Evolutionary conservation across 108 stramenopile genomes (phyloP).

Genomic region (Nitzschia sp.): DNA sequence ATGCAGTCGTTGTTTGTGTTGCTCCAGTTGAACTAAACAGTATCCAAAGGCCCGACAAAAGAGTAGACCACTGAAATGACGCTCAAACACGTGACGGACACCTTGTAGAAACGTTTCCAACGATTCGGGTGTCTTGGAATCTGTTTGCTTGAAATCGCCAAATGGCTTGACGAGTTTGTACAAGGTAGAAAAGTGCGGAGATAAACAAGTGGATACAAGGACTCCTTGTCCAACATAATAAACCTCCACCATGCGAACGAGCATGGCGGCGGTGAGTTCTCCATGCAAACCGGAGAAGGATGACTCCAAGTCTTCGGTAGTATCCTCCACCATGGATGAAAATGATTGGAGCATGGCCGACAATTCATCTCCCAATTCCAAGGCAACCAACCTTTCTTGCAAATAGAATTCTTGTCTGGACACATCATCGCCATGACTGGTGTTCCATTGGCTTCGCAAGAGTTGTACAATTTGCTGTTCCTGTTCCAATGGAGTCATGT

Average conservation of each 20-base stretch:
- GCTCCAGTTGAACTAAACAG: slow-evolving; percentile 3
- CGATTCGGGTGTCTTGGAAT: neutral
- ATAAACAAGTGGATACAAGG: neutral
- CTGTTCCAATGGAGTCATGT: too few species aligned
- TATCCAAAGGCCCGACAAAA: slow-evolving; percentile 26
- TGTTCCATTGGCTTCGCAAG: too few species aligned
- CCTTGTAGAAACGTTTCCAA: neutral
- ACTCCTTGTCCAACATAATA: slow-evolving; percentile 23
- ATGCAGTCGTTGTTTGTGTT: neutral
- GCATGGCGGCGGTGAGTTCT: neutral
- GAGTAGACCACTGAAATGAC: slow-evolving; percentile 12
- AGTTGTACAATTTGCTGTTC: too few species aligned
- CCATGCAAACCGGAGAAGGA: neutral
- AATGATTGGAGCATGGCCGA: neutral
- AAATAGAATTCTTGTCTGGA: slow-evolving; percentile 7
- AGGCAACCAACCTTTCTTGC: slow-evolving; percentile 9
- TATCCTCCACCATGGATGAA: too few species aligned
- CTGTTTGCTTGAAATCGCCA: neutral
- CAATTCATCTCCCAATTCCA: slow-evolving; percentile 16
- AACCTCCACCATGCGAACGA: slow-evolving; percentile 12
- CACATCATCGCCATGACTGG: too few species aligned
- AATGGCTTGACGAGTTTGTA: neutral
- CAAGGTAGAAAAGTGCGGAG: neutral
- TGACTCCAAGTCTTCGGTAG: too few species aligned
- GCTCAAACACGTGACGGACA: slow-evolving; percentile 19